Evolutionary conservation across 2,329 filamentous ascomycete genomes (phyloP), one percentile per base, ranked within the genome.

Genomic region (Gremmenia infestans): DNA sequence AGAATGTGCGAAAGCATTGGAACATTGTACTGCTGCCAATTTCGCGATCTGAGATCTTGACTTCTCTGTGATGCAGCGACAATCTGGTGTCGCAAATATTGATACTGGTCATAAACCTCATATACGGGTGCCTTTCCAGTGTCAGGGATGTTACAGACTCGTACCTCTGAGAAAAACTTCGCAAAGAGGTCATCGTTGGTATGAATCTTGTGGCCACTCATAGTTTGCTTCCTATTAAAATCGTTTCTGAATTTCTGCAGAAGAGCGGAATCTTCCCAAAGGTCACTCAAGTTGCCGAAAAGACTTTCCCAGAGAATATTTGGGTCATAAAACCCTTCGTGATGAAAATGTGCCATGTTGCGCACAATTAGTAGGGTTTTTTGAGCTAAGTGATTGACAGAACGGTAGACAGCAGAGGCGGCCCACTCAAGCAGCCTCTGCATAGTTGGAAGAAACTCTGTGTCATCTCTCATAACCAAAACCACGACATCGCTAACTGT

Each of bases 401-500:
- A 58, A 46, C 57, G 60, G 49, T 63, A 50, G 32, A 64, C 54
- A 3, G 60, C 62, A 45, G 48, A 53, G 12, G 60, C 53, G 14
- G 62, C 62, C 62, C 62, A 64, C 48, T 64, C 62, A 14, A 60
- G 36, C 9, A 64, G 39, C 17, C 50, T 42, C 49, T 55, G 48
- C 46, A 56, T 53, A 15, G 57, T 57, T 50, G 49, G 25, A 28
- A 56, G 35, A 32, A 52, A 42, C 40, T 51, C 39, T 7, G 45
- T 59, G 48, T 63, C 60, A 35, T 56, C 57, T 43, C 53, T 64
- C 23, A 58, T 64, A 17, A 65, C 58, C n/a, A 63, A 60, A 32
- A 65, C 60, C n/a, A 63, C 50, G 14, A 65, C 63, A 47, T 65
- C 63, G 53, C 63, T 65, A 47, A 65, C 54, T 35, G 62, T 58